phyloP scores from a whole-genome alignment of 1,139 yeast genomes.

The Wickerhamiella infanticola region DNA sequence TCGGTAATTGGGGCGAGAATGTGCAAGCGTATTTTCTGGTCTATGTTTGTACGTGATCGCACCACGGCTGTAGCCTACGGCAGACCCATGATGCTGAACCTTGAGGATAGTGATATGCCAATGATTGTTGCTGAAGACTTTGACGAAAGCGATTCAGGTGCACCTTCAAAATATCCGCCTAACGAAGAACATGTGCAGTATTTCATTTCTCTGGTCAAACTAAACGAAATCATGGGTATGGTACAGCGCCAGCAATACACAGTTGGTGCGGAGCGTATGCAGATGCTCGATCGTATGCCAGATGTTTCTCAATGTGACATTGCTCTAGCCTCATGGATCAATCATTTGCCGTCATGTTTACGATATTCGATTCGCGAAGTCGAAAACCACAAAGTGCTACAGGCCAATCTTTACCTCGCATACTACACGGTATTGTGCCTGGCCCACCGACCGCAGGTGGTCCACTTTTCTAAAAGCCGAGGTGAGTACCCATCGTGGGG shows the following conservation, averaged over 20 bases:
- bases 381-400: conserved; percentile 37
- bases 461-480: conserved; percentile 31
- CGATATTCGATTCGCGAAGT: conserved; percentile 44
- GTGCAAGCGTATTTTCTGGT: conserved; percentile 73
- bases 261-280: conserved; percentile 47
- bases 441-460: conserved; percentile 56
- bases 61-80: conserved; percentile 65
- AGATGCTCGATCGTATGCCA: conserved; percentile 33
- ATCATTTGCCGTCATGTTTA: conserved; percentile 48
- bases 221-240: conserved; percentile 61
- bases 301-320: conserved; percentile 60
- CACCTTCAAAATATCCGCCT: conserved; percentile 27
- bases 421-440: conserved; percentile 59
- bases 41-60: conserved; percentile 56
- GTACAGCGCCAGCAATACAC: conserved; percentile 59
- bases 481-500: conserved; percentile 58
- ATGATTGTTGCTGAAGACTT: conserved; percentile 56
- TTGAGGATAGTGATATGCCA: conserved; percentile 66
- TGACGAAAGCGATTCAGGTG: conserved; percentile 31
- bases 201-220: conserved; percentile 49
- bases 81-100: conserved; percentile 51
- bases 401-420: conserved; percentile 51
- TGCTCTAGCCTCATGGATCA: conserved; percentile 70
- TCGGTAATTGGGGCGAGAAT: conserved; percentile 36
- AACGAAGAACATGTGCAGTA: conserved; percentile 37